Percentiles rank a stretch among this genome's conserved stretches.
Conservation (phyloP, 148 eudicot genomes). For the Gaultheria prostrata region DNA sequence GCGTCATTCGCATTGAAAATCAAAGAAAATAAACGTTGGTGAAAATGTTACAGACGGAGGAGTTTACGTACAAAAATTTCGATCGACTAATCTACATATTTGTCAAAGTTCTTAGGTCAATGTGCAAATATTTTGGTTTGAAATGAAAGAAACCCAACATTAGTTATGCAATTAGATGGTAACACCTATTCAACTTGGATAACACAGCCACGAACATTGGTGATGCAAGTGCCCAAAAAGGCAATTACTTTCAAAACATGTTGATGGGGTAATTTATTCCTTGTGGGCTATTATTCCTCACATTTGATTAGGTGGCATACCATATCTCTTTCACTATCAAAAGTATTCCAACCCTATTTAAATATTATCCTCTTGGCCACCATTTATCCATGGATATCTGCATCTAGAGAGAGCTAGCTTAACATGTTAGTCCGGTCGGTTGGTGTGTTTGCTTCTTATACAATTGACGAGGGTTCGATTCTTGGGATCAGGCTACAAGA, state of each 20-base stretch:
- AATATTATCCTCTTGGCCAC: not conserved
- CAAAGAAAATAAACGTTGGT: not conserved
- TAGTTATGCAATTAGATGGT: not conserved
- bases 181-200: not conserved
- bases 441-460: too few relatives aligned
- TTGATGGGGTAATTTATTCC: not conserved
- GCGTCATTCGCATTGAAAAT: not conserved
- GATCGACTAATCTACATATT: not conserved
- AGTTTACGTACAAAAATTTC: not conserved
- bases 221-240: not conserved
- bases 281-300: not conserved
- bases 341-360: not conserved
- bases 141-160: too few relatives aligned
- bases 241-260: not conserved
- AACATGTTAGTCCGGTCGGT: too few relatives aligned
- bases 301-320: not conserved
- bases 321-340: not conserved
- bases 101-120: too few relatives aligned
- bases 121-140: not conserved
- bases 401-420: too few relatives aligned
- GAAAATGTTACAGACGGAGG: not conserved
- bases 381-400: not conserved
- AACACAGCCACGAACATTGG: not conserved
- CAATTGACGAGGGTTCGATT: too few relatives aligned
- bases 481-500: too few relatives aligned